Evolutionary conservation across 441 rosid genomes (phyloP).

Genomic region (Rhodomyrtus psidioides): DNA sequence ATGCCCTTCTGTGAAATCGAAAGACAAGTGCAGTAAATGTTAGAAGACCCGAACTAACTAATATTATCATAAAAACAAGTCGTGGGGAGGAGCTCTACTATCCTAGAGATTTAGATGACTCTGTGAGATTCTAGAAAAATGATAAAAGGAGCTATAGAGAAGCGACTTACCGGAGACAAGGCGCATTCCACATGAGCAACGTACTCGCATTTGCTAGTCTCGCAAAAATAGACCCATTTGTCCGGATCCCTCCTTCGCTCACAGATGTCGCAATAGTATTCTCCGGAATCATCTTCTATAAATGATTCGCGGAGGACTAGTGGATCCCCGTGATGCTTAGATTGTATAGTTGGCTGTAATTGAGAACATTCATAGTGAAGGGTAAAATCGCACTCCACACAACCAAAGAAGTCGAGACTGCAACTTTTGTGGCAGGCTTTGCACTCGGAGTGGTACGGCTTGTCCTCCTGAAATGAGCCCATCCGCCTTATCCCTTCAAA

Average conservation of each 20-base stretch:
- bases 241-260: neutral
- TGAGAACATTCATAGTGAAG: neutral
- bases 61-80: neutral
- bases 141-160: neutral
- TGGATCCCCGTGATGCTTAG: neutral
- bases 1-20: accelerated
- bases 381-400: neutral
- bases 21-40: neutral
- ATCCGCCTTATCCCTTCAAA: neutral
- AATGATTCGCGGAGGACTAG: neutral
- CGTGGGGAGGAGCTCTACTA: neutral
- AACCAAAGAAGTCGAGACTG: neutral
- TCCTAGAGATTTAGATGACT: neutral
- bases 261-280: neutral
- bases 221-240: neutral
- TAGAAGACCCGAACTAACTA: neutral
- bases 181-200: neutral
- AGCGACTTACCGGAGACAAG: neutral
- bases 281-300: neutral
- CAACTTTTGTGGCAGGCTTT: neutral
- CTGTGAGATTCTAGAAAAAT: neutral
- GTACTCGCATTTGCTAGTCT: neutral
- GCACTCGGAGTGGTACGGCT: neutral
- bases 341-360: accelerated
- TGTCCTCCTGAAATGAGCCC: no score